Conservation (phyloP, 2,329 filamentous ascomycete species). For the Fusarium sp. region DNA sequence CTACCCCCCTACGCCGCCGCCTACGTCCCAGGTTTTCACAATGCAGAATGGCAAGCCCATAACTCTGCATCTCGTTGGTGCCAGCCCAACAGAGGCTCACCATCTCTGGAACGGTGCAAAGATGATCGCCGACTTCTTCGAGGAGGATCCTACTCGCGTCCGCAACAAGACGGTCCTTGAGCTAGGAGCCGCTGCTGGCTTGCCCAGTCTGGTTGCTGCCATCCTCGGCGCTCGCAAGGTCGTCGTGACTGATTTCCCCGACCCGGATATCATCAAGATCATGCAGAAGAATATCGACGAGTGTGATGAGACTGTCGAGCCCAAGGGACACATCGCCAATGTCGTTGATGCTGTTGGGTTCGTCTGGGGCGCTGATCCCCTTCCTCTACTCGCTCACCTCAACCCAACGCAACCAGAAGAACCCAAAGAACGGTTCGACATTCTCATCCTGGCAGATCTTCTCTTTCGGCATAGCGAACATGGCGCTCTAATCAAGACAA, state of each 20-base stretch:
- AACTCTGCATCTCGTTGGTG: constrained; percentile 83
- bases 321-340: constrained; percentile 45
- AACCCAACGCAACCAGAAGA: constrained; percentile 43
- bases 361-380: constrained; percentile 81
- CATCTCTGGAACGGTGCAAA: constrained; percentile 91
- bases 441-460: constrained; percentile 87
- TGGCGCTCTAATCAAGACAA: constrained; percentile 77
- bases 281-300: constrained; percentile 80
- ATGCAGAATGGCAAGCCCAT: constrained; percentile 74
- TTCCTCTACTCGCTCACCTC: constrained; percentile 69
- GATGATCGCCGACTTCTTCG: constrained; percentile 81
- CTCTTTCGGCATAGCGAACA: constrained; percentile 94
- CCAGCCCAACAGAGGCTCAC: constrained; percentile 91
- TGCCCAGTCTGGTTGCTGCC: constrained; percentile 83
- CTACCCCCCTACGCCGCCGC: constrained; percentile 80
- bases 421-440: constrained; percentile 70
- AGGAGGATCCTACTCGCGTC: constrained; percentile 75
- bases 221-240: constrained; percentile 76
- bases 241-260: constrained; percentile 91
- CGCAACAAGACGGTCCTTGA: constrained; percentile 80
- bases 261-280: constrained; percentile 83
- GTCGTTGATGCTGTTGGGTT: constrained; percentile 75
- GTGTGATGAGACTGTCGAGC: constrained; percentile 55
- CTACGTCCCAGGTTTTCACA: constrained; percentile 78
- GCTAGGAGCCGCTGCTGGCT: constrained; percentile 87